Evolutionary conservation across 108 stramenopile genomes (phyloP).

Genomic region (Stephanodiscus triporus): DNA sequence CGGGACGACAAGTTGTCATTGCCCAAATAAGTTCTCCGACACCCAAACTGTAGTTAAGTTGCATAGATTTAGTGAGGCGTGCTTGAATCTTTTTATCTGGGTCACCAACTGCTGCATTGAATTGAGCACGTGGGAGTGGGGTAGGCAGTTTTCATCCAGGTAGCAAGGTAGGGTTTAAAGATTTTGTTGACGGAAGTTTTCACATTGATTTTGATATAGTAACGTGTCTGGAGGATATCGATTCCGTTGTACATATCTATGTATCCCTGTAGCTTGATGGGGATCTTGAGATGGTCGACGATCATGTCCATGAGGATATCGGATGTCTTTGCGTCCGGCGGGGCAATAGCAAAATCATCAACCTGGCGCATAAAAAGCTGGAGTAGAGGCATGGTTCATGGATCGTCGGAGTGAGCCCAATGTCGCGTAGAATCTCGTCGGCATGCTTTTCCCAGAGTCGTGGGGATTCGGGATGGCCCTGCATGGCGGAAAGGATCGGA

Average conservation of each 20-base stretch:
- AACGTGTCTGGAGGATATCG: not conserved
- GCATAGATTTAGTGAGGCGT: not conserved
- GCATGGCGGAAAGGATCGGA: not conserved
- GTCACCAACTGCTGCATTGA: not conserved
- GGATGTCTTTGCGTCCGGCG: not conserved
- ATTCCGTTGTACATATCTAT: slow-evolving; percentile 9
- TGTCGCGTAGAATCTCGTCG: slow-evolving; percentile 8
- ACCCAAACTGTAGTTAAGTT: not conserved
- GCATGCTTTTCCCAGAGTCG: slow-evolving; percentile 20
- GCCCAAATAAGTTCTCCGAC: not conserved
- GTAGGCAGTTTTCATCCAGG: not conserved
- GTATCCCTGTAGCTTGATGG: slow-evolving; percentile 1
- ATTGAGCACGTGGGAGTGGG: not conserved
- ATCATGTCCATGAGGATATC: not conserved
- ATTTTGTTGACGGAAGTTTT: not conserved
- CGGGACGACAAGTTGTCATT: not conserved
- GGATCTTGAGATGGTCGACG: slow-evolving; percentile 1
- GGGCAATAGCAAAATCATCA: slow-evolving; percentile 25
- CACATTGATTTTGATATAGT: not conserved
- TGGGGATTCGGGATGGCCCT: slow-evolving; percentile 24
- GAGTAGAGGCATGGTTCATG: slow-evolving; percentile 26
- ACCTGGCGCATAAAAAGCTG: not conserved
- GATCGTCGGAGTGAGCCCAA: not conserved
- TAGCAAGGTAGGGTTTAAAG: not conserved
- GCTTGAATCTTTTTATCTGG: not conserved